Evolutionary conservation across 768 basidiomycete species (phyloP), one percentile per base, ranked within the genome.

Genomic region (Boletus edulis): DNA sequence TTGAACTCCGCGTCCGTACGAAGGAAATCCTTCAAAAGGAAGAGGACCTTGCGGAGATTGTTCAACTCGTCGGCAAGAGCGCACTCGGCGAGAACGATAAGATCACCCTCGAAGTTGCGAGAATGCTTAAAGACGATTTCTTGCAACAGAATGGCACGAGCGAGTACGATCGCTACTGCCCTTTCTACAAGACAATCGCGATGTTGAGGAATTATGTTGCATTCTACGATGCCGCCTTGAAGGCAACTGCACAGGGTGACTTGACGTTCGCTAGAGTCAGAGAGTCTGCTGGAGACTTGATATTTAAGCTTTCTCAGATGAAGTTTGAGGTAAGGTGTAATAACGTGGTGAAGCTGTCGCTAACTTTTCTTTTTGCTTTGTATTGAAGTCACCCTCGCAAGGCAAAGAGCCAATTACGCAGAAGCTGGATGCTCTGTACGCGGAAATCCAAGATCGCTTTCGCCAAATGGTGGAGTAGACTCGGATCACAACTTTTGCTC

Each of bases 21-120:
- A 98, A 97, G 75, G 94, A 98, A 75, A 96, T 99, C 53, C 74
- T 99, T 51, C 97, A 98, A 73, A 98, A 98, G 75, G 97, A 99
- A 72, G 94, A 95, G 65, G 97, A 98, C 67, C 82, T 99, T 40
- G 94, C 97, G 1, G 97, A 99, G 74, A 98, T 99, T 60, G 97
- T 99, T 27, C 97, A 99, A 69, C 82, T 99, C n/a, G 97, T 99
- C 62, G 97, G 97, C 47, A 99, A 99, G 81, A 92, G 89, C 64
- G 97, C 97, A 29, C 79, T 99, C 24, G 95, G 96, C 54, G 97
- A 99, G 73, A 85, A 81, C 65, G 97, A 99, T 75, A 99, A 99
- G 82, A 95, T 98, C 66, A 98, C 95, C 9, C 82, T 99, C 35
- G 97, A 98, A 67, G 94, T 98, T 34, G 96, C 95, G 17, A 83